Conservation (phyloP, 139 green algal genomes). For the Chlamydomonas schloesseri region DNA sequence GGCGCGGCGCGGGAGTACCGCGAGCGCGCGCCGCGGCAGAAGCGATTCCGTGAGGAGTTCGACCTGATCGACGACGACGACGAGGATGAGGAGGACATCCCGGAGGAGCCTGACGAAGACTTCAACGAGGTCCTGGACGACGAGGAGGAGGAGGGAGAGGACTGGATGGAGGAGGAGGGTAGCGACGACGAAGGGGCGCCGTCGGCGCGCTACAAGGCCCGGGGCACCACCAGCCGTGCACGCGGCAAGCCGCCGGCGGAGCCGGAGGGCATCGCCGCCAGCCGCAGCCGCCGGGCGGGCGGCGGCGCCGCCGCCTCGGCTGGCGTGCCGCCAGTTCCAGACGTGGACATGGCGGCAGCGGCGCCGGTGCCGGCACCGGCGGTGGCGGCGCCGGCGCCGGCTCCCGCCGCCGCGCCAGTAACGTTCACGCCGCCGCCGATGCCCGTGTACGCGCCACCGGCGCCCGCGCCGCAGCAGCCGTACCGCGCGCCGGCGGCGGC, state of each 20-base stretch:
- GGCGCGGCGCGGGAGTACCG: too few relatives aligned
- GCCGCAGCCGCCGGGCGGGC: background rate
- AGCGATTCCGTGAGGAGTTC: background rate
- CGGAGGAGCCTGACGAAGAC: background rate
- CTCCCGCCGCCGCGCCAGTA: too few relatives aligned
- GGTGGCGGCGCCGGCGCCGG: background rate
- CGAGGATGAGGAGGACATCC: background rate
- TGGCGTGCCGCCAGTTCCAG: background rate
- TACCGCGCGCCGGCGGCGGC: background rate
- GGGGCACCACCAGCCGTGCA: conserved; percentile 10
- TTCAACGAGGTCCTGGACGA: background rate
- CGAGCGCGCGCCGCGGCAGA: background rate
- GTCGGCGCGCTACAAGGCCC: background rate
- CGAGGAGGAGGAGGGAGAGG: conserved; percentile 35
- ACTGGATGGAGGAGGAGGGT: background rate
- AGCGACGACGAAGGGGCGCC: background rate
- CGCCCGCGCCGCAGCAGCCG: background rate
- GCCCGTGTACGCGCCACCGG: too few relatives aligned
- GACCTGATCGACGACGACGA: background rate
- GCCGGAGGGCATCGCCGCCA: background rate
- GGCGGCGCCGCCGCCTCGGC: background rate
- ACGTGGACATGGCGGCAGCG: background rate
- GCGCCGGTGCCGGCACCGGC: background rate
- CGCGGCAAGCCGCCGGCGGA: background rate
- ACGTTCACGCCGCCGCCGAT: background rate